phyloP scores from a whole-genome alignment of 2,329 filamentous ascomycete species.

The Trichoderma arundinaceum region DNA sequence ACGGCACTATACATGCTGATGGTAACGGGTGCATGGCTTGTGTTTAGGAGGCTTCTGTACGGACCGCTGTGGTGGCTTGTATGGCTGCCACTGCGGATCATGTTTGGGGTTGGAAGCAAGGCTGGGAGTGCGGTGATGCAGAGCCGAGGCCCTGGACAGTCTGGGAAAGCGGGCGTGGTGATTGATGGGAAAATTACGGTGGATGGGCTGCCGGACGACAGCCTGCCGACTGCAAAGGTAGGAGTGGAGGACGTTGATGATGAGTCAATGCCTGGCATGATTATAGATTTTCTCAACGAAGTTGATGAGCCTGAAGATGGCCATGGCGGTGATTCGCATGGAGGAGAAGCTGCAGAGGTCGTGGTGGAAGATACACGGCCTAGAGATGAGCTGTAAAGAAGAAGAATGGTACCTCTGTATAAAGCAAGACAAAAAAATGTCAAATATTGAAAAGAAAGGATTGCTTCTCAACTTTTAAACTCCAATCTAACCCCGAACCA shows the following conservation, averaged over 20 bases:
- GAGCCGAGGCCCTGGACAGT: slow-evolving; percentile 38
- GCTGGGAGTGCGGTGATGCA: slow-evolving; percentile 57
- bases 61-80: slow-evolving; percentile 90
- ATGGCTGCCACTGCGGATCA: slow-evolving; percentile 76
- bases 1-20: slow-evolving; percentile 84
- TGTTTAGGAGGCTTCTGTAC: slow-evolving; percentile 84
- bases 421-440: slow-evolving; percentile 16
- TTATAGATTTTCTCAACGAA: slow-evolving; percentile 55
- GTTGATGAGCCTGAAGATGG: slow-evolving; percentile 36
- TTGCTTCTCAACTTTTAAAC: not conserved
- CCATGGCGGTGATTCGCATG: slow-evolving; percentile 16
- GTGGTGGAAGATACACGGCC: slow-evolving; percentile 40
- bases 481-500: not conserved
- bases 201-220: slow-evolving; percentile 48
- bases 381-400: slow-evolving; percentile 41
- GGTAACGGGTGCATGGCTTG: slow-evolving; percentile 79
- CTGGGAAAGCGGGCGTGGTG: slow-evolving; percentile 38
- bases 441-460: slow-evolving; percentile 13
- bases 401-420: not conserved
- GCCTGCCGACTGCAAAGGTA: slow-evolving; percentile 58
- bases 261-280: slow-evolving; percentile 58
- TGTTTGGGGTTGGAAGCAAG: slow-evolving; percentile 64
- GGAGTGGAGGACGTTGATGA: slow-evolving; percentile 39
- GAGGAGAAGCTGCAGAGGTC: slow-evolving; percentile 36
- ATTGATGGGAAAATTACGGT: slow-evolving; percentile 42